A percentile compares a stretch with the other conserved stretches of the same genome.
phyloP scores from a whole-genome alignment of 176 grass and related monocot species.

The Eremochloa ophiuroides region DNA sequence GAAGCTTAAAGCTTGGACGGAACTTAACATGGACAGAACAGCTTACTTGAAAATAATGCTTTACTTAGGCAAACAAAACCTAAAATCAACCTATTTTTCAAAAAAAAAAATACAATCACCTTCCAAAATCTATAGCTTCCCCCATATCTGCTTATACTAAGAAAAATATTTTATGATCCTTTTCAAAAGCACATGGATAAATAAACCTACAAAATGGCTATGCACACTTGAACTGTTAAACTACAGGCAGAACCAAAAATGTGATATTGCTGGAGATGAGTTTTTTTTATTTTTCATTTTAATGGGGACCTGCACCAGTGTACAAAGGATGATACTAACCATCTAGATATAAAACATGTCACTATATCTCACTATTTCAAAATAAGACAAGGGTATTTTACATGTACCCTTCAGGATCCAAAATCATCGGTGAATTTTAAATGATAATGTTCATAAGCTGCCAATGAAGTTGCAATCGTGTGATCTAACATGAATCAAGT shows the following conservation, averaged over 20 bases:
- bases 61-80: neutral
- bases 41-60: neutral
- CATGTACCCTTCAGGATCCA: neutral
- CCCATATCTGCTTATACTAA: neutral
- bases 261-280: neutral
- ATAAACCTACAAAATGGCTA: neutral
- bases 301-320: neutral
- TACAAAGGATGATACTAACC: neutral
- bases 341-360: neutral
- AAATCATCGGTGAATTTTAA: neutral
- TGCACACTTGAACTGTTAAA: neutral
- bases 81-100: too few relatives aligned
- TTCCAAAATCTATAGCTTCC: neutral
- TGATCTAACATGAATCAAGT: neutral
- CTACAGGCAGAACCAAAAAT: neutral
- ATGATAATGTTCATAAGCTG: neutral
- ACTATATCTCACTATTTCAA: neutral
- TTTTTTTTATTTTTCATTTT: neutral
- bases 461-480: neutral
- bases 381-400: neutral
- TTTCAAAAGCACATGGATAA: neutral
- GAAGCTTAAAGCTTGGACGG: neutral
- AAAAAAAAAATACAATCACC: too few relatives aligned
- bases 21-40: too few relatives aligned
- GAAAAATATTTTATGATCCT: slow-evolving; percentile 19